A percentile compares a stretch with the other conserved stretches of the same genome.
Evolutionary conservation across 2,329 filamentous ascomycete species (phyloP).

Genomic region (Scolecobasidium constrictum): DNA sequence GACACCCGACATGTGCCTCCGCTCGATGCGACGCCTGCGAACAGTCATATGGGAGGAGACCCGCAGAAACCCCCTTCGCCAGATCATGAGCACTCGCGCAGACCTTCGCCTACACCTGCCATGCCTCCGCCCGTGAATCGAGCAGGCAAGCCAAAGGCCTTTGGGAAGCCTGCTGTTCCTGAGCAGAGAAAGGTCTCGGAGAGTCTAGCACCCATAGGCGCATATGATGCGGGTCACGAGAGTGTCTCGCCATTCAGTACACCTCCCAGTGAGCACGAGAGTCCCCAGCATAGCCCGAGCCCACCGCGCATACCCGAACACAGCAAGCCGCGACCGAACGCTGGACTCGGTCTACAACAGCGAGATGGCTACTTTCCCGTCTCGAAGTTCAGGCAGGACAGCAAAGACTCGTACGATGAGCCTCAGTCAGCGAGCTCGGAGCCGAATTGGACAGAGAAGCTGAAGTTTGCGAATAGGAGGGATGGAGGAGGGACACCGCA

Average conservation of each 20-base stretch:
- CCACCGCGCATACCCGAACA: conserved; percentile 7
- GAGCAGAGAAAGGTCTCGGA: conserved; percentile 1
- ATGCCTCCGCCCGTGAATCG: conserved; percentile 68
- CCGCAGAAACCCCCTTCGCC: conserved; percentile 5
- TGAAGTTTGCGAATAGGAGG: conserved; percentile 14
- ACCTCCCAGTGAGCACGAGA: conserved; percentile 61
- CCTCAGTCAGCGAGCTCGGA: neutral
- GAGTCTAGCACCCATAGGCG: conserved; percentile 29
- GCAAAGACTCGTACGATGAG: neutral
- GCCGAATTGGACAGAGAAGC: conserved; percentile 23
- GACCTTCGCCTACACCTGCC: conserved; percentile 19
- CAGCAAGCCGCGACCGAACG: conserved; percentile 5
- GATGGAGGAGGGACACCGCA: neutral
- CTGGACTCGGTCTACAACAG: neutral
- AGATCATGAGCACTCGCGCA: conserved; percentile 8
- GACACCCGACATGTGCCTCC: conserved; percentile 25
- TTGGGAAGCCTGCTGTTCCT: conserved; percentile 1
- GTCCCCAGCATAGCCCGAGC: conserved; percentile 1
- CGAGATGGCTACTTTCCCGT: conserved; percentile 13
- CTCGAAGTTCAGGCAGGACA: neutral
- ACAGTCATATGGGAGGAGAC: conserved; percentile 16
- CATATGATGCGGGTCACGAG: conserved; percentile 28
- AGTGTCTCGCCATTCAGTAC: conserved; percentile 73
- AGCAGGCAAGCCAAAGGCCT: conserved; percentile 62
- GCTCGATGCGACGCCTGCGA: conserved; percentile 9